Evolutionary conservation across 306 rosid genomes (phyloP), one percentile per base, ranked within the genome.

Genomic region (Crotalaria pallida): DNA sequence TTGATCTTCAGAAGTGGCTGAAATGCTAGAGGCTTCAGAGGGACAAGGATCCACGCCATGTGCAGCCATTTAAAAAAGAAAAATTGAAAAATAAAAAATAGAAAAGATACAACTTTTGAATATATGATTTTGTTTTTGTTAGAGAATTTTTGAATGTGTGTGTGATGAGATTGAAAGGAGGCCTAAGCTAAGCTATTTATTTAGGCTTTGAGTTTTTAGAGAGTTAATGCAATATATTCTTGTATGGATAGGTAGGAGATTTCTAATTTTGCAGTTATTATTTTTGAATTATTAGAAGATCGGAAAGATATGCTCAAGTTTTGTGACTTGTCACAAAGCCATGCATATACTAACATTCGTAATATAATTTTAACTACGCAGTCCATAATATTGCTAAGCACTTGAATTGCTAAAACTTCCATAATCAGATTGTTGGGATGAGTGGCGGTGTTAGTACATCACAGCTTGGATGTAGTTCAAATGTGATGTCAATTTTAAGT

Each of bases 1-100:
- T 29, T 34, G 59, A 15, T 22, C 13, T 12, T 36, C 29, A 10
- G 16, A 19, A 1, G 82, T 53, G 3, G 74, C 82, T 1, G 90
- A 80, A 78, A 85, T 77, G 71, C 77, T 67, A 0, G 90, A 83
- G 60, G 84, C 74, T 60, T 86, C 82, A 10, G 80, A 77, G 10
- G 75, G 67, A 49, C 67, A 65, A 3, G 17, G 55, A 71, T 50
- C 68, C 50, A 3, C 3, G 9, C 51, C 33, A n/a, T 49, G 6
- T 45, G 67, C 45, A 13, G 70, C 83, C 90, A 85, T 85, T 50
- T 33, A 21, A 6, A 11, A 19, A 41, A 41, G 10, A 27, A 2
- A 27, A 27, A 0, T 2, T 3, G 1, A 27, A n/a, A 0, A 62
- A 1, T 7, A 6, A 33, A 36, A 8, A 36, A 2, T 1, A 36